Conservation (phyloP, 306 rosid genomes). For the Lathyrus aphaca region DNA sequence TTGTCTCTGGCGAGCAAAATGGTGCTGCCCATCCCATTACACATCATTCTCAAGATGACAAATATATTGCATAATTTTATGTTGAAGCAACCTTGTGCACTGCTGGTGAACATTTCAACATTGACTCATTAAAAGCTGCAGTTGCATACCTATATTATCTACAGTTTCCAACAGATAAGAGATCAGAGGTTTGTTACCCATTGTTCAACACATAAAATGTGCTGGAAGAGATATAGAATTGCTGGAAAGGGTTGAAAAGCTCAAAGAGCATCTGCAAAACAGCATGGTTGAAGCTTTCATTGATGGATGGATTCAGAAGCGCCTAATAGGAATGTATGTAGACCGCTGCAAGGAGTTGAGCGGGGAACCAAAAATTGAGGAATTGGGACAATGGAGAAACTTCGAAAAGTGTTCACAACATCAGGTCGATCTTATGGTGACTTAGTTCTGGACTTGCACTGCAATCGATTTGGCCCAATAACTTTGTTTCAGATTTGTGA, state of each 20-base stretch:
- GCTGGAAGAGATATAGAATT: conserved; percentile 70
- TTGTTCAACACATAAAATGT: conserved; percentile 61
- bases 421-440: conserved; percentile 74
- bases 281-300: conserved; percentile 61
- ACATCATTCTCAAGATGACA: too few relatives aligned
- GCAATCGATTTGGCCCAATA: conserved; percentile 85
- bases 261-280: conserved; percentile 51
- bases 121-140: conserved; percentile 68
- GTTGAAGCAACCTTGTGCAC: conserved; percentile 48
- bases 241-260: conserved; percentile 54
- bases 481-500: conserved; percentile 87
- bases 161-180: conserved; percentile 68
- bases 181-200: conserved; percentile 88
- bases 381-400: conserved; percentile 82
- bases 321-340: conserved; percentile 73
- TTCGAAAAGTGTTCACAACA: conserved; percentile 69
- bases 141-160: conserved; percentile 83
- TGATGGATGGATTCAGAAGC: conserved; percentile 85
- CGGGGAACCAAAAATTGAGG: conserved; percentile 77
- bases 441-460: conserved; percentile 83
- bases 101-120: conserved; percentile 51
- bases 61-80: too few relatives aligned
- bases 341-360: conserved; percentile 75
- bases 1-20: too few relatives aligned
- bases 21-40: too few relatives aligned